Base-by-base conservation (phyloP, 2,329 filamentous ascomycete species). In the Fusarium proliferatum region DNA sequence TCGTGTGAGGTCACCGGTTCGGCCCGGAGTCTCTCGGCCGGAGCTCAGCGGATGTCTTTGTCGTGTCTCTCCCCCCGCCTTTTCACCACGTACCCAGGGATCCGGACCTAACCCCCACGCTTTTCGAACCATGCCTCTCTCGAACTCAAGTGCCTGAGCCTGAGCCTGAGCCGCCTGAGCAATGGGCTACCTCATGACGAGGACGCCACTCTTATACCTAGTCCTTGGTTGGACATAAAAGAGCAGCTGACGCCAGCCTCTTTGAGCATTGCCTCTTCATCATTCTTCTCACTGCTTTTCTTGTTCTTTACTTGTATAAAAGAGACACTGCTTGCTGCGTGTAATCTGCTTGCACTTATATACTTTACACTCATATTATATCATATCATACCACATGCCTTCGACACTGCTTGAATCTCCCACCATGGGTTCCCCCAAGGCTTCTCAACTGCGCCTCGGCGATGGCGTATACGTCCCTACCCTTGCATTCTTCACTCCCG, bases 381-480 rank as follows among this genome's bases (percentile, higher is more conserved):
- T 53, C 9, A 17, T 9, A 26, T 57, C 23, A 43, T 36, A 63
- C 48, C 55, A 39, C 13, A 78, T 78, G 76, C 76, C 76, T 67
- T 73, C 76, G n/a, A 72, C 76, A 68, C 60, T 77, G 42, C 43
- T 77, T 64, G 55, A 67, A 51, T 64, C 75, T 61, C 67, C 72
- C 63, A 65, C 68, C 16, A 78, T 78, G 76, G 76, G 76, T 34
- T 77, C 76, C 36, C 73, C 77, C 33, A 79, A 79, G 64, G 76
- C 74, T 43, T 46, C 71, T 39, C 70, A 77, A 23, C 53, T 78
- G 46, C 75, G 77, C 59, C 74, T 79, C 34, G 60, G 58, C 38
- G 72, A 79, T 45, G 82, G 82, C 53, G 80, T 84, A 57, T 84
- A 84, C 74, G 81, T 82, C 9, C 82, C 82, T 38, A 82, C 81